These are phyloP conservation scores for Epicoccum sorghinum DNA, from an alignment of 2,329 filamentous ascomycete species.

Conservation along the genomic window DNA sequence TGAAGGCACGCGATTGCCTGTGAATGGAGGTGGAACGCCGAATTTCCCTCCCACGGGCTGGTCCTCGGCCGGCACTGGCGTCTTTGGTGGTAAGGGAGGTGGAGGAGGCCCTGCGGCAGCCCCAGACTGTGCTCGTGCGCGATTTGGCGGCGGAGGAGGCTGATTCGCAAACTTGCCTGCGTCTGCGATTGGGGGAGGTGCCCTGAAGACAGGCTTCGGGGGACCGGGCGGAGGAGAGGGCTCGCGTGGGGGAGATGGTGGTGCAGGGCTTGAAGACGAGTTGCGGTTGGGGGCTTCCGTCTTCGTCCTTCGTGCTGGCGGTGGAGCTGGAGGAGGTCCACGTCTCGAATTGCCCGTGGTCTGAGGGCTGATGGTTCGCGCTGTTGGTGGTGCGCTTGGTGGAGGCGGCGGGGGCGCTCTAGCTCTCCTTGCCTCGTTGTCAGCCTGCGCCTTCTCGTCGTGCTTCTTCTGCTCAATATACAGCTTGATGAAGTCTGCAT, in stretches of 20 bases:
- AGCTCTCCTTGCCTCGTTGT: slow-evolving; percentile 56
- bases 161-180: slow-evolving; percentile 80
- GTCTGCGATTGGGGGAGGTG: slow-evolving; percentile 85
- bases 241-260: slow-evolving; percentile 70
- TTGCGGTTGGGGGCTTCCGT: slow-evolving; percentile 51
- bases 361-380: slow-evolving; percentile 63
- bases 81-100: slow-evolving; percentile 65
- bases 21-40: slow-evolving; percentile 80
- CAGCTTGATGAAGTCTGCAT: slow-evolving; percentile 71
- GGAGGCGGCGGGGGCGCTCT: slow-evolving; percentile 69
- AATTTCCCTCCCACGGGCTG: slow-evolving; percentile 66
- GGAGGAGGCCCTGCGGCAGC: slow-evolving; percentile 65
- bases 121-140: slow-evolving; percentile 58
- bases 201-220: slow-evolving; percentile 74
- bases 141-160: slow-evolving; percentile 54
- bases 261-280: slow-evolving; percentile 61
- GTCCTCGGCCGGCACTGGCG: slow-evolving; percentile 65
- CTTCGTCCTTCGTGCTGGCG: slow-evolving; percentile 55
- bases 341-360: slow-evolving; percentile 66
- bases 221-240: slow-evolving; percentile 69
- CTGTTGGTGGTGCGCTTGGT: slow-evolving; percentile 50
- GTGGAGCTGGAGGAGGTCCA: slow-evolving; percentile 66
- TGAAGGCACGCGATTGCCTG: slow-evolving; percentile 64
- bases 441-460: slow-evolving; percentile 53
- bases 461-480: slow-evolving; percentile 70